Conservation (phyloP, 1,284 basidiomycete genomes). For the Peniophora sp. region DNA sequence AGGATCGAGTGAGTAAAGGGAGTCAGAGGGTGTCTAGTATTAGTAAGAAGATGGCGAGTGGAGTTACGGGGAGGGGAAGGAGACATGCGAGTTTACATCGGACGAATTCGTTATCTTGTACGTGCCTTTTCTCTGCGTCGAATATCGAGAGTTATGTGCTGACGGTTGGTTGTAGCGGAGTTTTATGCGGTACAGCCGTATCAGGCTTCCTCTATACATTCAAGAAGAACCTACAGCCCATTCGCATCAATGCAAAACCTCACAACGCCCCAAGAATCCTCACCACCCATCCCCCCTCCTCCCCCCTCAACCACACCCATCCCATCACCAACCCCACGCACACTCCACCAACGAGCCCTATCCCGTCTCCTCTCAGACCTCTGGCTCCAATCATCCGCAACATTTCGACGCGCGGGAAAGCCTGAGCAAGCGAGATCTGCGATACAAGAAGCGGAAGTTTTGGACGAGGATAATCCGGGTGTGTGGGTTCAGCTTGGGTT, state of each 20-base stretch:
- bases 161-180: slow-evolving; percentile 35
- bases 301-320: slow-evolving; percentile 33
- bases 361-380: slow-evolving; percentile 73
- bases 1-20: slow-evolving; percentile 63
- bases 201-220: slow-evolving; percentile 84
- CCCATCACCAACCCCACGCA: slow-evolving; percentile 27
- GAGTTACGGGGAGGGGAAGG: slow-evolving; percentile 46
- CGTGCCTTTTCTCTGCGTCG: slow-evolving; percentile 5
- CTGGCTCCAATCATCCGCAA: slow-evolving; percentile 93
- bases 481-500: slow-evolving; percentile 94
- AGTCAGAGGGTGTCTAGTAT: slow-evolving; percentile 68
- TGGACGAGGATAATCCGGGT: slow-evolving; percentile 78
- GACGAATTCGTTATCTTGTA: slow-evolving; percentile 60
- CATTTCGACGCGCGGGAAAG: slow-evolving; percentile 85
- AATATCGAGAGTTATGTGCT: slow-evolving; percentile 2
- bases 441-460: slow-evolving; percentile 91
- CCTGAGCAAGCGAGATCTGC: slow-evolving; percentile 85
- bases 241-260: slow-evolving; percentile 23
- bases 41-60: slow-evolving; percentile 66
- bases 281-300: too few species aligned
- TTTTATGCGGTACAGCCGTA: slow-evolving; percentile 56
- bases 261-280: slow-evolving; percentile 21
- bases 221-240: slow-evolving; percentile 58
- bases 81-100: slow-evolving; percentile 41
- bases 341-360: slow-evolving; percentile 38